phyloP scores from a whole-genome alignment of 1,284 basidiomycete genomes.

The Cryptococcus deneoformans region DNA sequence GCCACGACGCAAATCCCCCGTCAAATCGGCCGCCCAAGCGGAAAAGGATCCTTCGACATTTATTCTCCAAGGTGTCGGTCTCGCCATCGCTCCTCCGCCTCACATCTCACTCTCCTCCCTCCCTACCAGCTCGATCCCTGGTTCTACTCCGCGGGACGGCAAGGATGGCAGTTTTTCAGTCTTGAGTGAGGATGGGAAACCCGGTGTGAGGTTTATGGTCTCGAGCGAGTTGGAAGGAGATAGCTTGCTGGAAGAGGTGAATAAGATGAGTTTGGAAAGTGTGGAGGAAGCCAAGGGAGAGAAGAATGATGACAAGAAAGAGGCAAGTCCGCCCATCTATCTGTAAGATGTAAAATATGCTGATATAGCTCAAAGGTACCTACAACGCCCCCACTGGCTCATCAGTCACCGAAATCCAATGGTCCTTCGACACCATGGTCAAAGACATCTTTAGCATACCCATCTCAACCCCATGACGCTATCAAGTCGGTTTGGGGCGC shows the following conservation, averaged over 20 bases:
- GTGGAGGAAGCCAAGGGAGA: slow-evolving; percentile 28
- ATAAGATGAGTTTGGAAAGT: slow-evolving; percentile 48
- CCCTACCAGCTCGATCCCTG: not conserved
- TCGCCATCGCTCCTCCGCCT: not conserved
- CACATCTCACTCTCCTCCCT: not conserved
- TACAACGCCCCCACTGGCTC: slow-evolving; percentile 4
- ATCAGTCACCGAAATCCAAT: slow-evolving; percentile 14
- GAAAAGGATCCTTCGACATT: slow-evolving; percentile 14
- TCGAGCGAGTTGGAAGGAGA: slow-evolving; percentile 46
- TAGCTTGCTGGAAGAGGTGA: slow-evolving; percentile 47
- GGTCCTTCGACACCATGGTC: slow-evolving; percentile 28
- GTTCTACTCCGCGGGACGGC: not conserved
- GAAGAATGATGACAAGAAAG: slow-evolving; percentile 3
- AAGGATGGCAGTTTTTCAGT: not conserved
- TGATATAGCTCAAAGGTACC: no score
- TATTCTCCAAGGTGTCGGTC: not conserved
- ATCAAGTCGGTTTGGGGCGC: slow-evolving; percentile 41
- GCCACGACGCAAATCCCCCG: slow-evolving; percentile 12
- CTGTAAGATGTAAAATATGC: no score
- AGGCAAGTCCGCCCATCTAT: no score
- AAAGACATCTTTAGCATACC: slow-evolving; percentile 23
- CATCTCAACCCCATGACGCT: slow-evolving; percentile 30
- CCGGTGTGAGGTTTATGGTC: slow-evolving; percentile 49
- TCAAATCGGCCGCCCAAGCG: slow-evolving; percentile 26
- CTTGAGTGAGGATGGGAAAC: slow-evolving; percentile 16